phyloP scores from a whole-genome alignment of 2,329 filamentous ascomycete species.

The Rutstroemia sp. region DNA sequence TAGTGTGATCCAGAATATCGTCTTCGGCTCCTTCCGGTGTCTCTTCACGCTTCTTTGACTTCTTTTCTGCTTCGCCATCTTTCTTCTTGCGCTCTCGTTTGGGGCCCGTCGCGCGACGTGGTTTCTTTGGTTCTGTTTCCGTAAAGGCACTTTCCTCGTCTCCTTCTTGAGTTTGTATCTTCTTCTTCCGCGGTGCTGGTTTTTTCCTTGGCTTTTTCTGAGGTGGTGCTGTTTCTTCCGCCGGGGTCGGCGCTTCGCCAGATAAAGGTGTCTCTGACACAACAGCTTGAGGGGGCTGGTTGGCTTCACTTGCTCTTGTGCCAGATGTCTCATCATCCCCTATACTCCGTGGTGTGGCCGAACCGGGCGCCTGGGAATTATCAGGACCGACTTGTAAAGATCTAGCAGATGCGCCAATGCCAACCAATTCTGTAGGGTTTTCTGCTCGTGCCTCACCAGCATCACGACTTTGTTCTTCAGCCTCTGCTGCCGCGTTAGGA shows the following conservation, averaged over 20 bases:
- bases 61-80: slow-evolving; percentile 25
- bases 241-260: slow-evolving; percentile 20
- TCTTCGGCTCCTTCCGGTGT: slow-evolving; percentile 59
- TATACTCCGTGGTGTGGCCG: background rate
- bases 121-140: slow-evolving; percentile 19
- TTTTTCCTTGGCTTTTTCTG: slow-evolving; percentile 5
- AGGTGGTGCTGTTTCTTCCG: background rate
- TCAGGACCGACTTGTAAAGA: background rate
- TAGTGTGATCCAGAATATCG: slow-evolving; percentile 55
- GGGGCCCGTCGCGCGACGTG: slow-evolving; percentile 12
- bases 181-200: slow-evolving; percentile 15
- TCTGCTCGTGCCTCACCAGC: no score
- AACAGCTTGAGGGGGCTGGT: slow-evolving; percentile 16
- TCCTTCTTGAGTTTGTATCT: slow-evolving; percentile 16
- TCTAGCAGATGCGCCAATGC: background rate
- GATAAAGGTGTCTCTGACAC: slow-evolving; percentile 20
- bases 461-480: no score
- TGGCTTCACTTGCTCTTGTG: slow-evolving; percentile 1
- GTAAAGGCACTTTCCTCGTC: slow-evolving; percentile 19
- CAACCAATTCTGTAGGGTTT: no score
- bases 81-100: slow-evolving; percentile 28
- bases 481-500: no score
- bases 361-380: background rate
- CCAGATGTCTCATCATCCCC: background rate
- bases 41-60: slow-evolving; percentile 20